Base-by-base conservation (phyloP, 305 asterid species). In the Fraxinus floribunda region DNA sequence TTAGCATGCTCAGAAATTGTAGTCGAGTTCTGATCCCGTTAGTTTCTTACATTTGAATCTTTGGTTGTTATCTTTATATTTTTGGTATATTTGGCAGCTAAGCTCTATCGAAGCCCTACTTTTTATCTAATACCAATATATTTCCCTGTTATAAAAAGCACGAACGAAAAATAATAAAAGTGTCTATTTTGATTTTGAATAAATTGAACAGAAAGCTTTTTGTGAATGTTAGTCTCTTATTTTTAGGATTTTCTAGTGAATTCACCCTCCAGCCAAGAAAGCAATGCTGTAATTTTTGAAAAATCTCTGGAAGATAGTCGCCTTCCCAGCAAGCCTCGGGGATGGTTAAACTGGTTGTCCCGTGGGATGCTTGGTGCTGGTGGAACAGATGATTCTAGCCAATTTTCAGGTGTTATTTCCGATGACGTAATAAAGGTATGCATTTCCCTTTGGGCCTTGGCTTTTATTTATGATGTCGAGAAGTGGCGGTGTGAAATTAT, bases 281-380 rank as follows among this genome's bases (percentile, higher is more conserved):
- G 81, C 81, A 86, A 85, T 86, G 89, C 83, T 86, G 90, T 88
- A 83, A 88, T 84, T 79, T 30, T 73, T 79, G 95, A 89, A 81
- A 87, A 85, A 88, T 80, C 91, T 70, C 82, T 85, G 81, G 99
- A 91, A 70, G 98, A 92, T 84, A 95, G 89, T 75, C 95, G 85
- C 71, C 85, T 89, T 79, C 85, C 91, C 78, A 87, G 87, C 91
- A 96, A 91, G 90, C 92, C 97, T 71, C 98, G 97, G 62, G 98
- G 98, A 85, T 96, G 99, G 99, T 89, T 96, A 86, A 94, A 96
- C 87, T 96, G 99, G 99, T 88, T 96, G 82, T 96, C 99, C 49
- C 93, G 93, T 83, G 99, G 99, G 81, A 91, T 96, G 97, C 98
- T 96, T 85, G 99, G 99, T 84, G 99, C 98, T 79, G 97, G 98